Conservation (phyloP, 192 early-diverging fungal genomes). For the Chytriomyces confervae region DNA sequence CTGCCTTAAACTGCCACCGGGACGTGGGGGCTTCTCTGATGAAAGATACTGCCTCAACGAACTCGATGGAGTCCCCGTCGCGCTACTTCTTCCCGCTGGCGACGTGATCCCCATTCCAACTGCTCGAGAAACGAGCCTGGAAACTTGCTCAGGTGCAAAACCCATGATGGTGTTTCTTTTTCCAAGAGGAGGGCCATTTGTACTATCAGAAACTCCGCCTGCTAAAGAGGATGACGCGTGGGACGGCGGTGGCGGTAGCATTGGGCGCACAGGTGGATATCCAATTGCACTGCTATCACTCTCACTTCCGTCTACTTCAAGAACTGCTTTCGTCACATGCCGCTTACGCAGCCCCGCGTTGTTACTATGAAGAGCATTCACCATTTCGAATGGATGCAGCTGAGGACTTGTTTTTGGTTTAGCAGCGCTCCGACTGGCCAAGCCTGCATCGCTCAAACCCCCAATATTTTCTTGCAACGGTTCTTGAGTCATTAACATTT, state of each 20-base stretch:
- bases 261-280: not conserved
- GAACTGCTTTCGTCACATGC: not conserved
- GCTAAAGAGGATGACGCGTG: not conserved
- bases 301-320: constrained; percentile 26
- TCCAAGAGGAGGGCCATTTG: not conserved
- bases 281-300: constrained; percentile 13
- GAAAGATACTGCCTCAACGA: too few relatives aligned
- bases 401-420: not conserved
- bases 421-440: not conserved
- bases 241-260: not conserved
- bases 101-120: not conserved
- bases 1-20: too few relatives aligned
- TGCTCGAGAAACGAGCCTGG: not conserved
- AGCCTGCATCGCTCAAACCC: not conserved
- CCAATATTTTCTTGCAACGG: not conserved
- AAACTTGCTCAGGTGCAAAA: not conserved
- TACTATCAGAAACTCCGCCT: not conserved
- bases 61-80: too few relatives aligned
- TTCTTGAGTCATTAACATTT: not conserved
- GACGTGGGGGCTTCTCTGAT: too few relatives aligned
- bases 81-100: not conserved
- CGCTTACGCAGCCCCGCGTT: constrained; percentile 10
- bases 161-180: constrained; percentile 10
- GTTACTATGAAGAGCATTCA: not conserved
- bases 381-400: not conserved